phyloP scores from a whole-genome alignment of 768 basidiomycete genomes.

The Sarcodon aspratus region DNA sequence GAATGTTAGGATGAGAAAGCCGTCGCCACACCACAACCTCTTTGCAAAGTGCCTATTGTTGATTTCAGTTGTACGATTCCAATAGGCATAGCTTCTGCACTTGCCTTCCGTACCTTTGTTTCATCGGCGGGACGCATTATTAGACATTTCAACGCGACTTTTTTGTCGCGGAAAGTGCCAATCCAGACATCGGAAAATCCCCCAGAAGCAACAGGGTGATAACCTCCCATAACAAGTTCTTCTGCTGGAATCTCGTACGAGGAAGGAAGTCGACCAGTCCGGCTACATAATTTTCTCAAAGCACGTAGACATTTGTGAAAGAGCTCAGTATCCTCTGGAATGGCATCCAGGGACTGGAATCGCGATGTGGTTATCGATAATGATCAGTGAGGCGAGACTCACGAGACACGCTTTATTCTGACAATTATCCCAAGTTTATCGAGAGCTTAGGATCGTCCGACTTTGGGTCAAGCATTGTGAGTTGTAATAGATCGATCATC shows the following conservation, averaged over 20 bases:
- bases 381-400: background rate
- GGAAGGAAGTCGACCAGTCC: background rate
- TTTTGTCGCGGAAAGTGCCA: background rate
- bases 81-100: background rate
- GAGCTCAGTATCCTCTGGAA: background rate
- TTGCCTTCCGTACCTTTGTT: background rate
- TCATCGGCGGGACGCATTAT: background rate
- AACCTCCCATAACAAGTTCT: background rate
- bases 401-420: background rate
- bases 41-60: slow-evolving; percentile 1
- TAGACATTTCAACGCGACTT: slow-evolving; percentile 2
- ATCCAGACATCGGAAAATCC: slow-evolving; percentile 5
- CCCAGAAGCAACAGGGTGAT: slow-evolving; percentile 1
- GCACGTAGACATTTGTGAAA: background rate
- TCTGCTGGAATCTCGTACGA: background rate
- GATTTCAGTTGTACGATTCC: background rate
- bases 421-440: no score
- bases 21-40: slow-evolving; percentile 3
- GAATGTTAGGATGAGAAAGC: slow-evolving; percentile 1
- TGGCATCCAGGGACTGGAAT: background rate
- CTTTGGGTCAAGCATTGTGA: no score
- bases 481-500: no score
- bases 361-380: background rate
- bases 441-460: no score
- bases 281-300: background rate